Evolutionary conservation across 106 monocot species (phyloP).

Genomic region (Dendrobium catenatum): DNA sequence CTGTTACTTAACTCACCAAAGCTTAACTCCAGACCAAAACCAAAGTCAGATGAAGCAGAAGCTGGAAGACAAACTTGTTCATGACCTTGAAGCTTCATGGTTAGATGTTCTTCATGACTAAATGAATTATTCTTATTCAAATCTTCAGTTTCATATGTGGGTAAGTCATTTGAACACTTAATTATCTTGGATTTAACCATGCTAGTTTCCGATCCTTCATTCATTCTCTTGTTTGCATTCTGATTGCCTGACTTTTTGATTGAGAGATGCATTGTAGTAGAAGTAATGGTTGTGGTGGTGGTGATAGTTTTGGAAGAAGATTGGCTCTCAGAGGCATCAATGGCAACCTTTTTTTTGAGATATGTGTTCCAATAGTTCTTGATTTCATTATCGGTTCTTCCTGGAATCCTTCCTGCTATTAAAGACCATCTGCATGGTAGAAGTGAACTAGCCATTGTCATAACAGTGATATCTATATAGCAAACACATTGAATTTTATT

Average conservation of each 20-base stretch:
- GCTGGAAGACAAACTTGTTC: background rate
- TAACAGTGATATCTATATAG: background rate
- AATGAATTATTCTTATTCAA: background rate
- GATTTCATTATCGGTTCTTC: slow-evolving; percentile 4
- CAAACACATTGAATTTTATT: too few relatives aligned
- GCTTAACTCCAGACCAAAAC: background rate
- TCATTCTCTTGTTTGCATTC: background rate
- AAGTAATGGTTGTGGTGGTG: background rate
- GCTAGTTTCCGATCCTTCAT: background rate
- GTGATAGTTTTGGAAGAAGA: background rate
- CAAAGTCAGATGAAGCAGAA: background rate
- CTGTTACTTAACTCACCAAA: background rate
- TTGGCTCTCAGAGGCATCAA: background rate
- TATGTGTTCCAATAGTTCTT: background rate
- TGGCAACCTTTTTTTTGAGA: background rate
- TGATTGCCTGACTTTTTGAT: background rate
- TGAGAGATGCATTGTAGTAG: background rate
- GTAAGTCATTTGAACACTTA: too few relatives aligned
- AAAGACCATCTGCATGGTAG: slow-evolving; percentile 50
- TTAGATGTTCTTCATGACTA: background rate
- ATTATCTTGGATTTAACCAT: background rate
- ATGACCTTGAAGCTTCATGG: background rate
- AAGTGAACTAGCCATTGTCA: background rate
- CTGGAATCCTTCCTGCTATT: slow-evolving; percentile 36
- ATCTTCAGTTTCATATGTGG: too few relatives aligned